Percentiles rank a stretch among this genome's conserved stretches.
phyloP scores from a whole-genome alignment of 2,329 filamentous ascomycete species.

The Huntiella omanensis region DNA sequence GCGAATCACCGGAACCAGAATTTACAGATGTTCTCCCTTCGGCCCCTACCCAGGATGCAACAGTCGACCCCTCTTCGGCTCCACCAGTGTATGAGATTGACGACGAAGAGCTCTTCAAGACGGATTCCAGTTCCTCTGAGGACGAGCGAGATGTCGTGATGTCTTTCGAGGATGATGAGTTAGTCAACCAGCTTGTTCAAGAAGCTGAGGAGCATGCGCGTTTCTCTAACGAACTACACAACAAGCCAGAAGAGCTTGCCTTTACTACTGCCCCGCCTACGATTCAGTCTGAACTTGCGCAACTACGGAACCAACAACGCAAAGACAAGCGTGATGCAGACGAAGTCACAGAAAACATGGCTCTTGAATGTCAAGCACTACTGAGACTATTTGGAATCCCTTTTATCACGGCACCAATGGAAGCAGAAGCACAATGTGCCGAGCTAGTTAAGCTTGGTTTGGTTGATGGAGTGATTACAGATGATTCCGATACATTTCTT shows the following conservation, averaged over 20 bases:
- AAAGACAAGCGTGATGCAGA: slow-evolving; percentile 92
- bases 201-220: slow-evolving; percentile 89
- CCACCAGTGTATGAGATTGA: slow-evolving; percentile 13
- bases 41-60: slow-evolving; percentile 10
- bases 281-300: slow-evolving; percentile 74
- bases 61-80: slow-evolving; percentile 12
- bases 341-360: slow-evolving; percentile 91
- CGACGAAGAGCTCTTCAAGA: slow-evolving; percentile 26
- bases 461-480: slow-evolving; percentile 93
- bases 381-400: slow-evolving; percentile 81
- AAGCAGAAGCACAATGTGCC: slow-evolving; percentile 94
- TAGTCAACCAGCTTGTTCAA: slow-evolving; percentile 66
- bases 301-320: slow-evolving; percentile 82
- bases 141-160: slow-evolving; percentile 51
- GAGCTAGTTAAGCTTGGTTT: slow-evolving; percentile 71
- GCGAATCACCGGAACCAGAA: slow-evolving; percentile 14
- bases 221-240: slow-evolving; percentile 75
- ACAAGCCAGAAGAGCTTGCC: slow-evolving; percentile 36
- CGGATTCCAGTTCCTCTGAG: slow-evolving; percentile 13
- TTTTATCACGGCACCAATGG: slow-evolving; percentile 96
- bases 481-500: slow-evolving; percentile 90
- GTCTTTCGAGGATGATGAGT: slow-evolving; percentile 80
- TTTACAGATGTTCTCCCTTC: slow-evolving; percentile 22
- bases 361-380: slow-evolving; percentile 82
- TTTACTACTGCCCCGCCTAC: slow-evolving; percentile 45